Evolutionary conservation across 208 protist genomes (phyloP).

Genomic region (Trypanosoma platydactyli): DNA sequence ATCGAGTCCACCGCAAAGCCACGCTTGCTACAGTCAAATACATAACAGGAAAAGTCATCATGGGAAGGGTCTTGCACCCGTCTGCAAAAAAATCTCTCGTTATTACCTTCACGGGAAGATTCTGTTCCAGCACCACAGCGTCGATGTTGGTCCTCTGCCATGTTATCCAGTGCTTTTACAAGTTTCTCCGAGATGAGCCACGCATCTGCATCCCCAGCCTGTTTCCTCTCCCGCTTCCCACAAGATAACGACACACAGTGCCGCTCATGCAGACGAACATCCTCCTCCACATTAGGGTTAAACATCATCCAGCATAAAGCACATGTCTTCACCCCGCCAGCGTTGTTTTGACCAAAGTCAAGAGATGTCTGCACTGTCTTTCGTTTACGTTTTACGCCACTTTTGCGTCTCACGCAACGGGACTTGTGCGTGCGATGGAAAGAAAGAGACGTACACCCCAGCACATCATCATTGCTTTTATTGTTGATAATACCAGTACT

Average conservation of each 20-base stretch:
- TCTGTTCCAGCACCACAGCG: not conserved
- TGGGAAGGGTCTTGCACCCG: not conserved
- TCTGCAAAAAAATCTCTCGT: not conserved
- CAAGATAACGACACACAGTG: constrained; percentile 27
- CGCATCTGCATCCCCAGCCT: not conserved
- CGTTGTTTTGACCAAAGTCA: constrained; percentile 66
- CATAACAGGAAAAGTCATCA: constrained; percentile 23
- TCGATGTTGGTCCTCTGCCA: constrained; percentile 1
- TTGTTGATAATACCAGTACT: not conserved
- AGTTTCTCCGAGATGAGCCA: constrained; percentile 16
- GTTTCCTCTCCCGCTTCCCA: not conserved
- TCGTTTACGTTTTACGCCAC: constrained; percentile 4
- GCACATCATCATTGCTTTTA: not conserved
- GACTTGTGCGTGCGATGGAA: not conserved
- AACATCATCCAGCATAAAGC: constrained; percentile 66
- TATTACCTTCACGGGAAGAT: not conserved
- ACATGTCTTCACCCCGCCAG: constrained; percentile 34
- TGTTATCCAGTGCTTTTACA: not conserved
- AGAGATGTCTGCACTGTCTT: constrained; percentile 51
- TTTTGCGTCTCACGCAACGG: not conserved
- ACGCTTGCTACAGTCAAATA: constrained; percentile 20
- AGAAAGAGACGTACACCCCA: not conserved
- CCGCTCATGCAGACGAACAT: constrained; percentile 50
- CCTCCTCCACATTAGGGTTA: constrained; percentile 32
- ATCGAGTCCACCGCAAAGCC: constrained; percentile 2